Percentiles rank a stretch among this genome's conserved stretches.
phyloP scores from a whole-genome alignment of 2,329 filamentous ascomycete species.

The Fusarium pseudonygamai region DNA sequence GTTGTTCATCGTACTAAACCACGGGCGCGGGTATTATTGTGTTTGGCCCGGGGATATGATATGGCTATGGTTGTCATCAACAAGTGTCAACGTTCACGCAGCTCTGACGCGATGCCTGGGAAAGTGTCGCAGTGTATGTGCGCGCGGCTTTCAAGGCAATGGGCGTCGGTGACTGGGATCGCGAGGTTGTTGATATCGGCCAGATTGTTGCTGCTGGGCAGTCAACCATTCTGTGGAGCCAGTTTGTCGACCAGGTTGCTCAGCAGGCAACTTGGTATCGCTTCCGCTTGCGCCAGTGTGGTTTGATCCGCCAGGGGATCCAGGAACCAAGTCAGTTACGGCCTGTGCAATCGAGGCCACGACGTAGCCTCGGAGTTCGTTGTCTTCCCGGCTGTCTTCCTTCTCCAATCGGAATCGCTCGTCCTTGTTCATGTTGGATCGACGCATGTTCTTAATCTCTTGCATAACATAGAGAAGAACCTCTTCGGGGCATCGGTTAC shows the following conservation, averaged over 20 bases:
- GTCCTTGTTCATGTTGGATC: conserved; percentile 85
- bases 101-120: not conserved
- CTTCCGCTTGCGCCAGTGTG: conserved; percentile 49
- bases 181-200: conserved; percentile 56
- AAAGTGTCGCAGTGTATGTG: conserved; percentile 29
- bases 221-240: conserved; percentile 62
- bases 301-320: conserved; percentile 44
- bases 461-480: conserved; percentile 91
- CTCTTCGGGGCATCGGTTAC: conserved; percentile 85
- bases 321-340: conserved; percentile 73
- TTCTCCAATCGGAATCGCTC: conserved; percentile 84
- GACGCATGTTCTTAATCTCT: conserved; percentile 86
- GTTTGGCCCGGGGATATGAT: not conserved
- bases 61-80: conserved; percentile 1
- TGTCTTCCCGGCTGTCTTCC: conserved; percentile 79
- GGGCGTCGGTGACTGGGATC: conserved; percentile 56
- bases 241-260: conserved; percentile 64
- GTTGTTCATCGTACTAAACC: conserved; percentile 29
- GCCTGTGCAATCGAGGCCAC: conserved; percentile 78
- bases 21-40: conserved; percentile 23
- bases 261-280: conserved; percentile 69
- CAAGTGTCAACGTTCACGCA: conserved; percentile 2
- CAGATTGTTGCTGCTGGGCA: conserved; percentile 56
- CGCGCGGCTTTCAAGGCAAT: conserved; percentile 44
- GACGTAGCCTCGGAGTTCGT: conserved; percentile 78